These are phyloP conservation scores for Periconia macrospinosa DNA, from an alignment of 2,329 filamentous ascomycete species.

Conservation along the genomic window DNA sequence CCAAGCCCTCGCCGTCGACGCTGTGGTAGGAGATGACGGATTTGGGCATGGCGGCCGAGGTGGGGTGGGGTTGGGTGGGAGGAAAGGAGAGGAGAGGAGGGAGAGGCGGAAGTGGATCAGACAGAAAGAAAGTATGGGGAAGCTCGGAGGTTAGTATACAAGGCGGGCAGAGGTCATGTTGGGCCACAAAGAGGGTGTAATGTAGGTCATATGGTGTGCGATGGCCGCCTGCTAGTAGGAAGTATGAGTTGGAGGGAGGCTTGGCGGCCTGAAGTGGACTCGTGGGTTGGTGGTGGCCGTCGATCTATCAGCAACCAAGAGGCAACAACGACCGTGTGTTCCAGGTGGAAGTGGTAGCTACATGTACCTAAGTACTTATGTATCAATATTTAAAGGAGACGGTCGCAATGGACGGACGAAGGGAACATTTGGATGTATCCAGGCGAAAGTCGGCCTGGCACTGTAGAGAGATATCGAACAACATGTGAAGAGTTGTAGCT, in stretches of 20 bases:
- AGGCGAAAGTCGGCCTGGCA: no score
- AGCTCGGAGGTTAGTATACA: not conserved
- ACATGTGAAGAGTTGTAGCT: no score
- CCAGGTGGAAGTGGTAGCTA: no score
- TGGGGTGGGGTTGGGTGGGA: not conserved
- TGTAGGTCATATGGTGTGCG: no score
- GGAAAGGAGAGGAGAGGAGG: not conserved
- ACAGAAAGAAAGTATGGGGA: not conserved
- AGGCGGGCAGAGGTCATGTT: not conserved
- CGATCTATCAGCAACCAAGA: not conserved
- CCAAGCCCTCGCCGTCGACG: slow-evolving; percentile 24
- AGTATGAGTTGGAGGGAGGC: not conserved
- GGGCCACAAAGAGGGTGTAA: not conserved
- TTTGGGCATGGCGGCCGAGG: slow-evolving; percentile 32
- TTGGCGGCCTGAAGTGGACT: not conserved
- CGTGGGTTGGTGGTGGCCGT: not conserved
- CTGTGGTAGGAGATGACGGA: slow-evolving; percentile 40
- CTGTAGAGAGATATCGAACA: no score
- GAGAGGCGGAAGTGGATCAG: not conserved
- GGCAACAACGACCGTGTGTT: not conserved
- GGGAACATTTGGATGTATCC: no score
- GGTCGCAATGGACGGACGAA: no score
- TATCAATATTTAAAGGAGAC: no score
- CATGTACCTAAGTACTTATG: no score
- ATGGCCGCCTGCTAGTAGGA: no score